Evolutionary conservation across 176 grass and related monocot species (phyloP), one percentile per base, ranked within the genome.

Genomic region (Coix lacrymajobi): DNA sequence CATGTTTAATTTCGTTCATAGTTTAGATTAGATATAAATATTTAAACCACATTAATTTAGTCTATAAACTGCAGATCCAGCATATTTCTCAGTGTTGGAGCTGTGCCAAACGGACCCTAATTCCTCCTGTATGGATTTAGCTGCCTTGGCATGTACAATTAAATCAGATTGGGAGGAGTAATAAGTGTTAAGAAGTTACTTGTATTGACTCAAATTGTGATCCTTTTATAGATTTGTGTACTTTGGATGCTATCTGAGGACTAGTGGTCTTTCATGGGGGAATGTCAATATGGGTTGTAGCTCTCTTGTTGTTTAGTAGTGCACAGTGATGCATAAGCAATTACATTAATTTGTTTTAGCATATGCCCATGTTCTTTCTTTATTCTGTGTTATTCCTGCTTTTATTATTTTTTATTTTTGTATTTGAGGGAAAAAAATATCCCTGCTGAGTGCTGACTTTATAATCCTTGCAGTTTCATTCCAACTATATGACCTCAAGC

Each of bases 401-500:
- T 86, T 82, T 88, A 49, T 82, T 88, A 49, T 62, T 29, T 38
- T 32, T 92, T 49, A 19, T 40, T 33, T 8, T 79, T 84, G 51
- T 45, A 77, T 26, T 20, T 36, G 33, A 45, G 28, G 16, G 8
- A 0, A 20, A 40, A 64, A 72, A 58, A 45, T 25, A 69, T 51
- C 62, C 22, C 9, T 25, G 8, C 54, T 77, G 22, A 15, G 3
- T 25, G 8, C 54, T 77, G 22, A 15, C 26, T 77, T 19, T 36
- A 29, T 61, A 75, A 79, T 88, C 31, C 77, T 64, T 84, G 76
- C 89, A 95, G 95, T 95, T 91, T 95, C 95, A 58, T 98, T 98
- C 90, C 89, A 98, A 61, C 82, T 98, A 79, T 95, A 98, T 83
- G 92, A 98, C 84, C 90, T 98, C 57, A 98, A 98, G 86, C 95